Evolutionary conservation across 208 protist genomes (phyloP).

Genomic region (Crithidia expoeki): DNA sequence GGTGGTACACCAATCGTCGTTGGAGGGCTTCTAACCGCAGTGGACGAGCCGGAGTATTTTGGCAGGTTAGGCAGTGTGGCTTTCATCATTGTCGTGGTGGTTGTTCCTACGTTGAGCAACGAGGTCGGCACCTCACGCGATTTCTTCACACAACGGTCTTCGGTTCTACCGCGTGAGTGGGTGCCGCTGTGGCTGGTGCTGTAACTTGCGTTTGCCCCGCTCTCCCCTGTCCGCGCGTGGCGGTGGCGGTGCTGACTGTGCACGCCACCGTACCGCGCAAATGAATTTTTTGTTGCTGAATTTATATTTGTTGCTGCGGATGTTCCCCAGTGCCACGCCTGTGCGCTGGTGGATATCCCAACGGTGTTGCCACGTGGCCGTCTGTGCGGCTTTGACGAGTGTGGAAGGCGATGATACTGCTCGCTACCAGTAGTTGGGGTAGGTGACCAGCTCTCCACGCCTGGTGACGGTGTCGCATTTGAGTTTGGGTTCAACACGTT

Average conservation of each 20-base stretch:
- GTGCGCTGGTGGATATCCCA: conserved; percentile 17
- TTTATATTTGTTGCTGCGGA: too few species aligned
- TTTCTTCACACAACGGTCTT: not conserved
- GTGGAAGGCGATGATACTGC: not conserved
- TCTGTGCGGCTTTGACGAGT: not conserved
- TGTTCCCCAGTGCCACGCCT: conserved; percentile 36
- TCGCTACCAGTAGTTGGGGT: too few species aligned
- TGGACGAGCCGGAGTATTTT: not conserved
- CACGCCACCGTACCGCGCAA: not conserved
- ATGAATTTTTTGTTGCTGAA: too few species aligned
- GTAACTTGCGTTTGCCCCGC: not conserved
- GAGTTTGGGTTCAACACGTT: conserved; percentile 1
- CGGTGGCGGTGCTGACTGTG: not conserved
- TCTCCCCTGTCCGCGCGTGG: not conserved
- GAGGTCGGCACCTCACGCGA: conserved; percentile 4
- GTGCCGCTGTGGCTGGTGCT: conserved; percentile 8
- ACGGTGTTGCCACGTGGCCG: conserved; percentile 15
- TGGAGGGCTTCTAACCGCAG: not conserved
- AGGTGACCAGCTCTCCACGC: not conserved
- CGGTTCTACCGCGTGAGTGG: not conserved
- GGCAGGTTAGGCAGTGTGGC: not conserved
- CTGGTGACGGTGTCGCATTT: not conserved
- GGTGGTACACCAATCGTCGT: not conserved
- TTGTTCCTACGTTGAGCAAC: not conserved
- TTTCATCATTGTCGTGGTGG: not conserved